Conservation (phyloP, 176 grass and related monocot genomes). For the Puccinellia tenuiflora region DNA sequence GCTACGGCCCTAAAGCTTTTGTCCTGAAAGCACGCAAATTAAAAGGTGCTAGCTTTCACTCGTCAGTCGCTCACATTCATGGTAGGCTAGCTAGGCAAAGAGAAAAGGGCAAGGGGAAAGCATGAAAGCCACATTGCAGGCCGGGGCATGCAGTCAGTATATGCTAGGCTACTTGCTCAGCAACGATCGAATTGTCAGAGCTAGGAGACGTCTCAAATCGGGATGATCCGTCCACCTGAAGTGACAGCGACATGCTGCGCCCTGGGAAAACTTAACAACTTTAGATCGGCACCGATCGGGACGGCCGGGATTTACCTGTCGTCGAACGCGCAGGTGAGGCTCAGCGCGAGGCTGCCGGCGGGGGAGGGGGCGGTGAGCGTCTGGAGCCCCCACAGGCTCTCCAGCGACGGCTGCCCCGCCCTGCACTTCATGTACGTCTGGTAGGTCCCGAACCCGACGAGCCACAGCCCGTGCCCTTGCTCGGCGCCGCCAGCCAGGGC, state of each 20-base stretch:
- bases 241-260: constrained; percentile 24
- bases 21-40: constrained; percentile 36
- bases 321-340: constrained; percentile 60
- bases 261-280: constrained; percentile 1
- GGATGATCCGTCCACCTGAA: constrained; percentile 29
- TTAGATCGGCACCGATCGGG: constrained; percentile 3
- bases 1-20: constrained; percentile 27
- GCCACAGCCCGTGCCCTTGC: constrained; percentile 36
- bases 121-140: constrained; percentile 11
- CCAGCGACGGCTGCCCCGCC: constrained; percentile 67
- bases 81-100: constrained; percentile 2
- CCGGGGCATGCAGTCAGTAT: neutral
- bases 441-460: constrained; percentile 68
- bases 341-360: constrained; percentile 56
- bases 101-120: constrained; percentile 13
- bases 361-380: constrained; percentile 56
- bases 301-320: constrained; percentile 56
- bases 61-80: constrained; percentile 9
- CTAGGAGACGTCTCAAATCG: constrained; percentile 25
- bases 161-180: constrained; percentile 3
- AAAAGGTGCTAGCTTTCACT: constrained; percentile 35
- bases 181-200: constrained; percentile 27
- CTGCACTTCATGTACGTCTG: constrained; percentile 71
- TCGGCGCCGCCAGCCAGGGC: constrained; percentile 28
- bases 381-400: constrained; percentile 73